Evolutionary conservation across 306 rosid genomes (phyloP).

Genomic region (Astragalus membranaceus): DNA sequence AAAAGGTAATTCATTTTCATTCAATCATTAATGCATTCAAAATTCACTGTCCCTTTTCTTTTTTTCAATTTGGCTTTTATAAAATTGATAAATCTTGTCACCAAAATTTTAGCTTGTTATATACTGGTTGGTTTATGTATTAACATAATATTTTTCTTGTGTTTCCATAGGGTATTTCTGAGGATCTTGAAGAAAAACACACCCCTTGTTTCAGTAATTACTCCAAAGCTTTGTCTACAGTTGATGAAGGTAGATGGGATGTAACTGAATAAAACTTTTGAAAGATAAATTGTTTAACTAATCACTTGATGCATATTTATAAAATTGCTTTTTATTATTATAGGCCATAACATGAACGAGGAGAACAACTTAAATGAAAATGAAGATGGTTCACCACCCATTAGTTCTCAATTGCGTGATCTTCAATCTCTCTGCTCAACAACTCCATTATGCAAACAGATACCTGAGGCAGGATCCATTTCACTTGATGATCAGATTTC

Average conservation of each 20-base stretch:
- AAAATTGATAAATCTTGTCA: background rate
- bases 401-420: slow-evolving; percentile 63
- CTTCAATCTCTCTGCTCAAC: slow-evolving; percentile 46
- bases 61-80: background rate
- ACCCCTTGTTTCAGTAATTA: slow-evolving; percentile 9
- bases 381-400: slow-evolving; percentile 50
- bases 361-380: slow-evolving; percentile 33
- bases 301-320: background rate
- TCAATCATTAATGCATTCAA: background rate
- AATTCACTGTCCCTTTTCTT: background rate
- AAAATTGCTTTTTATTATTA: background rate
- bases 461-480: slow-evolving; percentile 21
- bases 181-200: slow-evolving; percentile 23
- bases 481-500: slow-evolving; percentile 3
- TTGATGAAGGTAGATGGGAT: slow-evolving; percentile 45
- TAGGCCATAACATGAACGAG: slow-evolving; percentile 35
- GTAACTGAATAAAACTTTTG: background rate
- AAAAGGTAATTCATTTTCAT: slow-evolving; percentile 17
- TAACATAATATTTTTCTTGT: background rate
- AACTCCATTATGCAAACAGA: slow-evolving; percentile 31
- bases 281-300: background rate
- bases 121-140: background rate
- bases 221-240: slow-evolving; percentile 15
- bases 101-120: background rate
- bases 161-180: slow-evolving; percentile 31